Evolutionary conservation across 2,329 filamentous ascomycete species (phyloP).

Genomic region (Emericellopsis atlantica): DNA sequence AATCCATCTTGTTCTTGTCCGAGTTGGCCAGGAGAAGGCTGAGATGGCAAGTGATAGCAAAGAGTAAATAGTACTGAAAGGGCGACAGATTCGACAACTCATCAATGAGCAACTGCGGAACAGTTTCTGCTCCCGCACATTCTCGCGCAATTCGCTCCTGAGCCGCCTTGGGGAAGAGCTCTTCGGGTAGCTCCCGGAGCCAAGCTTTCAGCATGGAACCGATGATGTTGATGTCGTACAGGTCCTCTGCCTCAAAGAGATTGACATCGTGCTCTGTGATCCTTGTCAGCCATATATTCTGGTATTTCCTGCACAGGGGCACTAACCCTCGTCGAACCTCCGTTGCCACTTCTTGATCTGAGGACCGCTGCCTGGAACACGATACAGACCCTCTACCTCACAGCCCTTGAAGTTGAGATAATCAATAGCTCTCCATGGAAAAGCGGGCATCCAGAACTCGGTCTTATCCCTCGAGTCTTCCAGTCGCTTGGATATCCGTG

Average conservation of each 20-base stretch:
- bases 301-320: background rate
- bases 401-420: slow-evolving; percentile 91
- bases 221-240: slow-evolving; percentile 95
- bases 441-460: slow-evolving; percentile 96
- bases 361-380: slow-evolving; percentile 79
- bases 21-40: slow-evolving; percentile 83
- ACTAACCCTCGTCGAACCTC: slow-evolving; percentile 70
- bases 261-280: slow-evolving; percentile 70
- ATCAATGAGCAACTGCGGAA: slow-evolving; percentile 77
- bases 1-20: slow-evolving; percentile 97
- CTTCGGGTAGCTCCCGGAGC: slow-evolving; percentile 88
- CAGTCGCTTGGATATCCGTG: slow-evolving; percentile 79
- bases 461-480: slow-evolving; percentile 89
- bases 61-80: slow-evolving; percentile 95
- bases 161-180: slow-evolving; percentile 75
- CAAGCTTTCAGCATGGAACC: slow-evolving; percentile 94
- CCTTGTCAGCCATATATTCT: slow-evolving; percentile 6
- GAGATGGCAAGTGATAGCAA: slow-evolving; percentile 92
- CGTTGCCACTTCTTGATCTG: slow-evolving; percentile 91
- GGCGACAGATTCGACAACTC: slow-evolving; percentile 89
- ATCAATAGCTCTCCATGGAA: slow-evolving; percentile 92
- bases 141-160: slow-evolving; percentile 73
- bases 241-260: slow-evolving; percentile 72
- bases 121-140: slow-evolving; percentile 65
- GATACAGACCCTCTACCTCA: slow-evolving; percentile 86